Evolutionary conservation across 2,329 filamentous ascomycete genomes (phyloP), one percentile per base, ranked within the genome.

Genomic region (Keithomyces neogunnii): DNA sequence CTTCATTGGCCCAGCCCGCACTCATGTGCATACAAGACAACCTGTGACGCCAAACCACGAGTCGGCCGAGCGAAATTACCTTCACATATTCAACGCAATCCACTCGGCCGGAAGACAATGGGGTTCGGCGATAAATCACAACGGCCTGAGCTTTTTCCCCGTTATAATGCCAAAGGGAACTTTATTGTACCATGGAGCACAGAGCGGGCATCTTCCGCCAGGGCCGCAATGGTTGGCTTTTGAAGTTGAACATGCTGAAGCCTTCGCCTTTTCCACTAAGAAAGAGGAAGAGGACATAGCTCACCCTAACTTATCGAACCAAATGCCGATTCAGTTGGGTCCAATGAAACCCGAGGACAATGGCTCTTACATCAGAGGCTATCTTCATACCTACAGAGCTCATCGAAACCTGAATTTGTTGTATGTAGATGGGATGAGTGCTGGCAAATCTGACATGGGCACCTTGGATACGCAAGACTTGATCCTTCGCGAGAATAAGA

Each of bases 31-130:
- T 19, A 19, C 19, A 19, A 19, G 19, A 19, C 19, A 19, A 19
- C 19, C 19, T 19, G 19, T 19, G 19, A 19, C 19, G 19, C 19
- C 19, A 19, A 19, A 19, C 19, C 19, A 19, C 19, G 19, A 19
- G 19, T 19, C 19, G 19, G 19, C 19, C 19, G 19, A 19, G 19
- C 19, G 19, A 19, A 19, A 19, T 19, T 19, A 19, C 19, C 19
- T 19, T 19, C 53, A 78, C 50, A 74, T 85, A 51, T 85, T 85
- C 73, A 84, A 84, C 57, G 71, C 80, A 2, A 69, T 84, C 13
- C 77, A 82, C 55, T 76, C 74, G n/a, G 77, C 80, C 0, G 76
- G 81, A 71, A 71, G 80, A 33, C 80, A 84, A 68, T 85, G 77
- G 76, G 80, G 78, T 3, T 81, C 78, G 0, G 81, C 78, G 0